phyloP scores from a whole-genome alignment of 108 stramenopile species.

The Nitzschia sp. region DNA sequence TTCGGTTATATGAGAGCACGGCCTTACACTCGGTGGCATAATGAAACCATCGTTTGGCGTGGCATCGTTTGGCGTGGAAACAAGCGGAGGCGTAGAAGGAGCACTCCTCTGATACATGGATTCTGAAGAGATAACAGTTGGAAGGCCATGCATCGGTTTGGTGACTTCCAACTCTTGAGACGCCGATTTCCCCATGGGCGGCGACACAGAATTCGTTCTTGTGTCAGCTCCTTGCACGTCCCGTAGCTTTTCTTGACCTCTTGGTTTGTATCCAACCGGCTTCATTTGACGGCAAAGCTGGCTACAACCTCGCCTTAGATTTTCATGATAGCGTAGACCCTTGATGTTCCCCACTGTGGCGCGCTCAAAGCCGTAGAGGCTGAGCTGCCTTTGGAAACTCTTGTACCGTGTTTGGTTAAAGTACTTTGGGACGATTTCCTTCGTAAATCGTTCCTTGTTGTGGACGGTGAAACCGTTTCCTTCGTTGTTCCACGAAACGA shows the following conservation, averaged over 20 bases:
- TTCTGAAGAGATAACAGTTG: slow-evolving; percentile 16
- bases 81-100: not conserved
- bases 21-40: not conserved
- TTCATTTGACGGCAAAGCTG: slow-evolving; percentile 33
- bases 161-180: not conserved
- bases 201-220: too few relatives aligned
- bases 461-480: slow-evolving; percentile 42
- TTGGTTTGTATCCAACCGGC: slow-evolving; percentile 37
- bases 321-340: slow-evolving; percentile 33
- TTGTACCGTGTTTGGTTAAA: slow-evolving; percentile 48
- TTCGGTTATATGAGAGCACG: slow-evolving; percentile 3
- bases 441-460: slow-evolving; percentile 32
- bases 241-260: slow-evolving; percentile 14
- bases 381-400: slow-evolving; percentile 66
- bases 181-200: too few relatives aligned
- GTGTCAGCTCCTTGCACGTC: too few relatives aligned
- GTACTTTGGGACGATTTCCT: slow-evolving; percentile 32
- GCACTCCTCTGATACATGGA: not conserved
- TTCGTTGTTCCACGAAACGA: slow-evolving; percentile 38
- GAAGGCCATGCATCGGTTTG: not conserved
- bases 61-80: not conserved
- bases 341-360: slow-evolving; percentile 30
- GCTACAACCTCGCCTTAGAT: slow-evolving; percentile 15
- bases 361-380: slow-evolving; percentile 38
- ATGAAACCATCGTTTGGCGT: not conserved